Evolutionary conservation across 108 stramenopile species (phyloP).

Genomic region (Licmophora abbreviata): DNA sequence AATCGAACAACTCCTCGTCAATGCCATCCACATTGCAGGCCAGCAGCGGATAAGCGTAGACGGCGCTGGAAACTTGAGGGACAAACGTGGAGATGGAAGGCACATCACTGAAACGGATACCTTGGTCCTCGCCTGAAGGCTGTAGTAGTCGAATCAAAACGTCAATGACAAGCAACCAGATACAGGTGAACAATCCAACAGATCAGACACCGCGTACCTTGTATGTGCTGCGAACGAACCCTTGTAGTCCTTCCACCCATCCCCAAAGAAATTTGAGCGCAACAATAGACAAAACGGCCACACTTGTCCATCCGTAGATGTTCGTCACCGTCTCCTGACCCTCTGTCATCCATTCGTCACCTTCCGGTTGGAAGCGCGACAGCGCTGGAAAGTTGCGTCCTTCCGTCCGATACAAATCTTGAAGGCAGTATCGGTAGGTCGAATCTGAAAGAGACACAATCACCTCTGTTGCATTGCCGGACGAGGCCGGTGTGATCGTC

Average conservation of each 20-base stretch:
- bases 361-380: constrained; percentile 32
- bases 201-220: constrained; percentile 3
- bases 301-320: constrained; percentile 55
- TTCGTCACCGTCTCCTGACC: constrained; percentile 54
- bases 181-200: neutral
- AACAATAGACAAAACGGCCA: constrained; percentile 17
- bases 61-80: constrained; percentile 52
- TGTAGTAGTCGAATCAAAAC: constrained; percentile 12
- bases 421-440: constrained; percentile 26
- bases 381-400: constrained; percentile 38
- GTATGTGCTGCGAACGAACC: constrained; percentile 13
- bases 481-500: neutral
- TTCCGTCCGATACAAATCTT: constrained; percentile 20
- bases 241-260: constrained; percentile 10
- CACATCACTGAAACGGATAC: constrained; percentile 51
- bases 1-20: constrained; percentile 58
- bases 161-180: neutral
- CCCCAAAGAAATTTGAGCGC: constrained; percentile 13
- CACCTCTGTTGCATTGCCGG: constrained; percentile 1
- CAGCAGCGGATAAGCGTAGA: constrained; percentile 67
- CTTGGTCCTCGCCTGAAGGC: constrained; percentile 49
- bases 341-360: constrained; percentile 61
- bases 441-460: constrained; percentile 4
- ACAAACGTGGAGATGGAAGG: constrained; percentile 39
- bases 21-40: constrained; percentile 58